Conservation (phyloP, 1,284 basidiomycete genomes). For the Cerioporus squamosus region DNA sequence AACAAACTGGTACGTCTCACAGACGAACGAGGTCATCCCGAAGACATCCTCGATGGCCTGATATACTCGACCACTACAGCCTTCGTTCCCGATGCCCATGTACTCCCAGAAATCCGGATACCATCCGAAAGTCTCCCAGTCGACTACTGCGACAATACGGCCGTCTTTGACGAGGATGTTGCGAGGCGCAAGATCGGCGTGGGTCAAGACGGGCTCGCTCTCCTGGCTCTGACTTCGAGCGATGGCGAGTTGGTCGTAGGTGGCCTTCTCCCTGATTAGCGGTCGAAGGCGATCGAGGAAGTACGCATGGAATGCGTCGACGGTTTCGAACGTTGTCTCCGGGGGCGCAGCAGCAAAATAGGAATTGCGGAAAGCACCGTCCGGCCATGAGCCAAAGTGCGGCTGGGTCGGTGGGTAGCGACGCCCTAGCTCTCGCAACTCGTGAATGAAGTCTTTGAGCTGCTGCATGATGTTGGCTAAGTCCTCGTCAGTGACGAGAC, state of each 20-base stretch:
- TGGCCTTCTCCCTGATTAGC: background rate
- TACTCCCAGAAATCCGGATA: constrained; percentile 24
- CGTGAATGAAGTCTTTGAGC: too few species aligned
- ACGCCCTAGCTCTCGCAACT: too few species aligned
- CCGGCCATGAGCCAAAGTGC: too few species aligned
- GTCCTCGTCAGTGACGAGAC: too few species aligned
- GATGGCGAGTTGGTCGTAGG: background rate
- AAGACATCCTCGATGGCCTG: background rate
- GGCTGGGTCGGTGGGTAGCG: too few species aligned
- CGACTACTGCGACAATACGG: constrained; percentile 14
- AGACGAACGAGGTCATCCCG: background rate
- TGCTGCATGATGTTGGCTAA: too few species aligned
- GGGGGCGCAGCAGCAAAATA: background rate
- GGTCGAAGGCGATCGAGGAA: too few species aligned
- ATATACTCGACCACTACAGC: too few species aligned
- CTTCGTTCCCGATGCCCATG: background rate
- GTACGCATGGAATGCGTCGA: too few species aligned
- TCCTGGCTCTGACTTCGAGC: background rate
- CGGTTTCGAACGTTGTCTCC: too few species aligned
- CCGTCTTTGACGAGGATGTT: constrained; percentile 21
- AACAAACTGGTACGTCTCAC: too few species aligned
- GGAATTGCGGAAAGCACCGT: background rate
- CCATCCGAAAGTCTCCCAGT: constrained; percentile 25
- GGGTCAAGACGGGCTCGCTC: background rate
- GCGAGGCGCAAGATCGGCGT: background rate